A percentile compares a stretch with the other conserved stretches of the same genome.
These are phyloP conservation scores for Pseudogymnoascus sp. DNA, from an alignment of 2,329 filamentous ascomycete genomes.

Conservation along the genomic window DNA sequence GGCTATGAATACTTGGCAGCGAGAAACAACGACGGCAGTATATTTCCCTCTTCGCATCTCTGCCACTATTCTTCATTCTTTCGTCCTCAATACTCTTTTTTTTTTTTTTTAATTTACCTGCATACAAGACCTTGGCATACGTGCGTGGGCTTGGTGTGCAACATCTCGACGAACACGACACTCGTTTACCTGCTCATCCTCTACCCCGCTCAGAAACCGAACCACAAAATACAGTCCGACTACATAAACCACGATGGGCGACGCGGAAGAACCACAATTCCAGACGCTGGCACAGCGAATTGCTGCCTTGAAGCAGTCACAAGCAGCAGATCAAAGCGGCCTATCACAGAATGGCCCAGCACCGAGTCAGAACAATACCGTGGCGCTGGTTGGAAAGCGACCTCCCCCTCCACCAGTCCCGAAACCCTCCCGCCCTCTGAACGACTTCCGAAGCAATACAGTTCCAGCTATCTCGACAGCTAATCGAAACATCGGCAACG, in stretches of 20 bases:
- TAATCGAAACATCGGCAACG: constrained; percentile 21
- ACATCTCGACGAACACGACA: neutral
- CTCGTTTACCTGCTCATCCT: neutral
- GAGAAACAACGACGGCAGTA: neutral
- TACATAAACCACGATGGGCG: constrained; percentile 41
- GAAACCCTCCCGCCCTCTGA: constrained; percentile 30
- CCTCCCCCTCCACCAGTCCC: constrained; percentile 31
- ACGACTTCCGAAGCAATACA: constrained; percentile 33
- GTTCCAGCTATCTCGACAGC: constrained; percentile 24
- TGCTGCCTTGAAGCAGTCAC: constrained; percentile 48
- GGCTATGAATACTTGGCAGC: neutral
- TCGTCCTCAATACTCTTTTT: neutral
- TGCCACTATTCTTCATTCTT: neutral
- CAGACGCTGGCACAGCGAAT: constrained; percentile 55
- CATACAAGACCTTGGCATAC: neutral
- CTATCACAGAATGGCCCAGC: constrained; percentile 7
- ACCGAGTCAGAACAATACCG: constrained; percentile 49
- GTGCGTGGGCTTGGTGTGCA: neutral
- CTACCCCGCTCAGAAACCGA: constrained; percentile 1
- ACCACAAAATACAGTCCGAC: neutral
- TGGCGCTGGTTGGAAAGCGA: constrained; percentile 33
- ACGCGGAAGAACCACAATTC: constrained; percentile 55
- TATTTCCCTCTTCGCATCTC: neutral
- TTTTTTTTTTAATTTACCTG: neutral
- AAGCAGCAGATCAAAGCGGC: constrained; percentile 10